Evolutionary conservation across 2,329 filamentous ascomycete species (phyloP), one percentile per base, ranked within the genome.

Genomic region (Macroventuria anomochaeta): DNA sequence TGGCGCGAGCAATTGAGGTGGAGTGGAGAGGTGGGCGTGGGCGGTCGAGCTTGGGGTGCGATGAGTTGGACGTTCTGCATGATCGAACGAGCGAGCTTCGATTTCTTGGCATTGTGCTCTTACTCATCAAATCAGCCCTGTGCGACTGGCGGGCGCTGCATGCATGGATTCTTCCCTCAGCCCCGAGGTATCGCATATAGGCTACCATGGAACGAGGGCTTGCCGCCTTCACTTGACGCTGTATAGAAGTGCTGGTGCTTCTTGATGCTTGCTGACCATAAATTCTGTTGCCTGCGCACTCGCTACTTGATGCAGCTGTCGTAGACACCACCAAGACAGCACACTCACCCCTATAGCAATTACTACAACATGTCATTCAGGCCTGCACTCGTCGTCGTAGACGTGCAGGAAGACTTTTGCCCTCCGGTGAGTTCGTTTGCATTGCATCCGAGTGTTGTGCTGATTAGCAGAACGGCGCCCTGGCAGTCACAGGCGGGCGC

Each of bases 321-420:
- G 36, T 49, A 49, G 51, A 44, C 23, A 43, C 18, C 18, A 42
- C 43, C 12, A 18, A 33, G 8, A 10, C 37, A 13, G 21, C 23
- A 12, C 15, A 28, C 43, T 33, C 32, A n/a, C 44, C 26, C 37
- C 28, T n/a, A 12, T 21, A 32, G 31, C 37, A 39, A 12, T 11
- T 21, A 17, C 15, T 20, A 5, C 37, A 42, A 29, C 39, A 54
- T 54, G 51, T 29, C 40, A 15, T 75, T 71, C 58, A 70, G 67
- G 43, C 81, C 85, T 37, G 85, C 85, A n/a, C 75, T 88, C 31
- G 75, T 96, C 40, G 83, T 96, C 10, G 88, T 96, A 46, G 93
- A 97, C 75, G 82, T 96, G 69, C 95, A 97, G 76, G 89, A 97
- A 75, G 93, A 97, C 78, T 97, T 97, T 75, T 96, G 91, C 74